Percentiles rank a stretch among this genome's conserved stretches.
Evolutionary conservation across 1,284 basidiomycete species (phyloP).

Genomic region (Cryptococcus wingfieldii): DNA sequence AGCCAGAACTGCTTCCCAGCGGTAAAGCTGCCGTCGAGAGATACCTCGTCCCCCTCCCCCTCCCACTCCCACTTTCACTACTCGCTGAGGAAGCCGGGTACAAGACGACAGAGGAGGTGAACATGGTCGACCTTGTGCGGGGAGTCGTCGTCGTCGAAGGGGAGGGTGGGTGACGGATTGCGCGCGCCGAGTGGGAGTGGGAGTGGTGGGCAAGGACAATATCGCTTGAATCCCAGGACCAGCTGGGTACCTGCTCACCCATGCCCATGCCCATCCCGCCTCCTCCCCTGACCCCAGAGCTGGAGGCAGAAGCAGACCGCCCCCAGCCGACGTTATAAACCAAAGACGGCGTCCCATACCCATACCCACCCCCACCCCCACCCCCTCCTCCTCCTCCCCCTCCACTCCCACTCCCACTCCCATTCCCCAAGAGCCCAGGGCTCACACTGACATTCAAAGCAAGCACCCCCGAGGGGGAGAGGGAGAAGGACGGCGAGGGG

Average conservation of each 20-base stretch:
- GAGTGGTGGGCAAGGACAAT: constrained; percentile 11
- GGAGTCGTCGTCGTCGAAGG: too few species aligned
- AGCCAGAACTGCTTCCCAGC: background rate
- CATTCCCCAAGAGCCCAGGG: background rate
- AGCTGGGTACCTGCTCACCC: constrained; percentile 7
- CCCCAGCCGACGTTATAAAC: too few species aligned
- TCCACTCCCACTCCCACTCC: background rate
- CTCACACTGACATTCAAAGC: background rate
- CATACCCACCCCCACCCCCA: too few species aligned
- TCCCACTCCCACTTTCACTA: too few species aligned
- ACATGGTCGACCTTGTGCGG: background rate
- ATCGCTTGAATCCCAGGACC: constrained; percentile 9
- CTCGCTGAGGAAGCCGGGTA: background rate
- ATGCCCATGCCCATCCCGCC: too few species aligned
- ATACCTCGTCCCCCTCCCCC: too few species aligned
- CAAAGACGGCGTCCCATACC: too few species aligned
- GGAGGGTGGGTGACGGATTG: too few species aligned
- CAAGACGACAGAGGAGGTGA: background rate
- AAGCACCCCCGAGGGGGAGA: constrained; percentile 1
- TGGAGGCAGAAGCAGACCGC: too few species aligned
- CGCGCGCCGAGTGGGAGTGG: background rate
- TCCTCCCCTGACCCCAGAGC: too few species aligned
- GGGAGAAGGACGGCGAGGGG: constrained; percentile 3
- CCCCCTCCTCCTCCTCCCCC: background rate
- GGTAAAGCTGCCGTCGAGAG: background rate